phyloP scores from a whole-genome alignment of 257 asterid species.

The Craterostigma plantagineum region DNA sequence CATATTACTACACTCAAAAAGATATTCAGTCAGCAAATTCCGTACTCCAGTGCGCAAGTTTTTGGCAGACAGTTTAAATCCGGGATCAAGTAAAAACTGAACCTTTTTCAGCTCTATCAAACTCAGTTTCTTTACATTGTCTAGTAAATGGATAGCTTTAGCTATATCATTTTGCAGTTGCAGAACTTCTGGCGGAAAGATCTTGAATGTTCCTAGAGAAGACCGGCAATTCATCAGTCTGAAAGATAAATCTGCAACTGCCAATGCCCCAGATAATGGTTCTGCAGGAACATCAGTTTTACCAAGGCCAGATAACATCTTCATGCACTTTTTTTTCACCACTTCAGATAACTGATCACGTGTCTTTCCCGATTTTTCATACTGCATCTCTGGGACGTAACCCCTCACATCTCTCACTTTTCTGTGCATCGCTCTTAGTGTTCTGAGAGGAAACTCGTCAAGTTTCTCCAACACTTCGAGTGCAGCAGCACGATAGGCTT shows the following conservation, averaged over 20 bases:
- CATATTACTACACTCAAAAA: conserved; percentile 66
- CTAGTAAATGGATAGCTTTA: conserved; percentile 33
- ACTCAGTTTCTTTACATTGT: conserved; percentile 16
- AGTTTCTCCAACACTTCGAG: conserved; percentile 32
- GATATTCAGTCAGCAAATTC: conserved; percentile 47
- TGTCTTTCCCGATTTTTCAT: conserved; percentile 8
- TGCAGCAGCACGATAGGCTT: conserved; percentile 34
- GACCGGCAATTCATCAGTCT: conserved; percentile 24
- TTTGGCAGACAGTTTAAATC: conserved; percentile 13
- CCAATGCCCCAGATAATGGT: conserved; percentile 44
- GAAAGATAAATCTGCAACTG: conserved; percentile 47
- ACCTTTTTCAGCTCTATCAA: conserved; percentile 26
- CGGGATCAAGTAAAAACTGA: conserved; percentile 26
- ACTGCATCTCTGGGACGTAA: conserved; percentile 18
- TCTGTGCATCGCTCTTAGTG: conserved; percentile 46
- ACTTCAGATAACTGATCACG: conserved; percentile 9
- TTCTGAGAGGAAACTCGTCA: conserved; percentile 22
- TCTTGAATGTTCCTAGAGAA: conserved; percentile 21
- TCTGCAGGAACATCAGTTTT: conserved; percentile 29
- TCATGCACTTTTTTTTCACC: conserved; percentile 26
- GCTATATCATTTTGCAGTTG: conserved; percentile 58
- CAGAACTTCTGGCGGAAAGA: conserved; percentile 40
- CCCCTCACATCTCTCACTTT: conserved; percentile 34
- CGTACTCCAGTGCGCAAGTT: conserved; percentile 25
- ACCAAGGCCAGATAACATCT: conserved; percentile 27